Evolutionary conservation across 192 early-diverging fungal species (phyloP), one percentile per base, ranked within the genome.

Genomic region (Gigaspora rosea): DNA sequence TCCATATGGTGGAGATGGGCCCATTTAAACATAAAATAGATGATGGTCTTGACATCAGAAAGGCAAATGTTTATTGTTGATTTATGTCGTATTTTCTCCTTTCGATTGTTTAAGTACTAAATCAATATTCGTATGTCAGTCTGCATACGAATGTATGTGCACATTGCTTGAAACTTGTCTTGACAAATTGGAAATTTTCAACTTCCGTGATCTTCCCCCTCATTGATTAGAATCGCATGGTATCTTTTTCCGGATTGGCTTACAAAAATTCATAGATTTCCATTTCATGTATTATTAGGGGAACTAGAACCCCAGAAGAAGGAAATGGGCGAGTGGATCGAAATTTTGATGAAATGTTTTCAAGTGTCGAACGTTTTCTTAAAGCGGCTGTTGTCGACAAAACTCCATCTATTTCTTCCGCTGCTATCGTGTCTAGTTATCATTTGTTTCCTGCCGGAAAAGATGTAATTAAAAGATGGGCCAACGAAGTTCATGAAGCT

Each of bases 331-430:
- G n/a, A n/a, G n/a, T n/a, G n/a, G n/a, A n/a, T n/a, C n/a, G n/a
- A n/a, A n/a, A n/a, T n/a, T n/a, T n/a, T n/a, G n/a, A n/a, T n/a
- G n/a, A n/a, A 51, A 98, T 96, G 95, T 83, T 99, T 49, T 94
- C 94, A 52, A 94, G 94, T 13, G 92, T 99, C 77, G 97, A 99
- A 84, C 92, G 97, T 73, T 94, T 97, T 82, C 80, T 99, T 36
- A 99, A 98, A 88, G 93, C 95, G 41, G 91, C 95, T 1, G 97
- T 99, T 82, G 96, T 99, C 36, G 97, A 99, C 80, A 95, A 93
- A 80, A 95, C 92, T 70, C 89, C 96, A 15, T 87, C 87, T 69
- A 96, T 97, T 47, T 90, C 96, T 22, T 92, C 92, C 15, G 94
- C 96, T 16, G 96, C 97, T 5, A 80, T 99, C 51, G 96, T 99